Conservation (phyloP, 2,329 filamentous ascomycete genomes). For the Fusarium multiceps region DNA sequence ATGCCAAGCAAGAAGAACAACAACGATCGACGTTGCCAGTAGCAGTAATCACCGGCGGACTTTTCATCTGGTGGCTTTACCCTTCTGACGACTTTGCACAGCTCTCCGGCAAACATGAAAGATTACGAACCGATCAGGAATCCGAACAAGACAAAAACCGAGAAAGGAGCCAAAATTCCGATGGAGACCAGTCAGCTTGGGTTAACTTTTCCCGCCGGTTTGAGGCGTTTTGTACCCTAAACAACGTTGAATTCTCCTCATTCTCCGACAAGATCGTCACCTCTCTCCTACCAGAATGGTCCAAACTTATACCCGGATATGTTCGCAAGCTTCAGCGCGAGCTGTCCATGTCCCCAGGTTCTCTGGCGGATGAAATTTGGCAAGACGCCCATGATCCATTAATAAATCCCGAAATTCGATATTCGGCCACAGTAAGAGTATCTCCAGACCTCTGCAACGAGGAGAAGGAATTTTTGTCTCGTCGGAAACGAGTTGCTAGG, state of each 20-base stretch:
- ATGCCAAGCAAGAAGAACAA: constrained; percentile 39
- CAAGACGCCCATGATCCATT: constrained; percentile 85
- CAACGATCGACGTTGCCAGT: constrained; percentile 46
- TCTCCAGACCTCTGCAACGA: constrained; percentile 84
- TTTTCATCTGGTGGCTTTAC: constrained; percentile 58
- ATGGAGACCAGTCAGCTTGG: constrained; percentile 58
- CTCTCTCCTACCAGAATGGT: constrained; percentile 85
- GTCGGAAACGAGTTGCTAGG: constrained; percentile 74
- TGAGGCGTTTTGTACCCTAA: constrained; percentile 64
- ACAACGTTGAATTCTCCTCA: constrained; percentile 65
- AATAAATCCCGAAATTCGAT: constrained; percentile 87
- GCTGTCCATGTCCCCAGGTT: constrained; percentile 87
- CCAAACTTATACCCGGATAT: constrained; percentile 78
- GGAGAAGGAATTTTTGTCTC: constrained; percentile 78
- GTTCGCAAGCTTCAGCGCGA: constrained; percentile 87
- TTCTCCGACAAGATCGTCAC: constrained; percentile 72
- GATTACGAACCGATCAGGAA: constrained; percentile 7
- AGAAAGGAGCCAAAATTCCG: constrained; percentile 32
- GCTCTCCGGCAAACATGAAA: constrained; percentile 45
- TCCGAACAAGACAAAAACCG: constrained; percentile 20
- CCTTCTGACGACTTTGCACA: constrained; percentile 57
- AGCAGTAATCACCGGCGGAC: constrained; percentile 51
- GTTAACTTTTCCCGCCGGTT: constrained; percentile 59
- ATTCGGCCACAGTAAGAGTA: constrained; percentile 83
- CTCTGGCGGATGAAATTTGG: constrained; percentile 94